Conservation (phyloP, 805 yeast species). For the Blastobotrys muscicola region DNA sequence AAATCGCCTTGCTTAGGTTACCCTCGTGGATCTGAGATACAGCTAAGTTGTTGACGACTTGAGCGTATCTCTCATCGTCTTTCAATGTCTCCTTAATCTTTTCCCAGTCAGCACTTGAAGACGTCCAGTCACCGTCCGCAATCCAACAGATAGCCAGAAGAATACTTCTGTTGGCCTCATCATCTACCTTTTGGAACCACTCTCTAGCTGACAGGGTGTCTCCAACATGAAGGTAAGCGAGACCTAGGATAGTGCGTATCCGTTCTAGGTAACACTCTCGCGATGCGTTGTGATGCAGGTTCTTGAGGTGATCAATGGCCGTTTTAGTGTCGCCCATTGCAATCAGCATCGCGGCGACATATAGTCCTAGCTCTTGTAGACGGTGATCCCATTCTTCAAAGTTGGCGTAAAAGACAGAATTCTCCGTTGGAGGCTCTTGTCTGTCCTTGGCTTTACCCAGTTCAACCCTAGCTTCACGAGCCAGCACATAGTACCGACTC, state of each 20-base stretch:
- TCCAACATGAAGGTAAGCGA: conserved; percentile 21
- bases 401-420: neutral
- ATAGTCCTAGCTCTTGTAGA: conserved; percentile 23
- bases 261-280: conserved; percentile 6
- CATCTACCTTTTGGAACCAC: conserved; percentile 17
- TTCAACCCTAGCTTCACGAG: conserved; percentile 26
- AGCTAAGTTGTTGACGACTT: conserved; percentile 13
- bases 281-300: conserved; percentile 12
- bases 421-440: neutral
- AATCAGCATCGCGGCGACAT: conserved; percentile 25
- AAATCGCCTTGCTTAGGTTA: conserved; percentile 15
- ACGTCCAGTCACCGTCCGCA: conserved; percentile 22
- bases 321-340: conserved; percentile 26
- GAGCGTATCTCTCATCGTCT: neutral
- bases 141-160: conserved; percentile 14
- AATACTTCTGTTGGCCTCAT: neutral
- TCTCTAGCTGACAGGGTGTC: conserved; percentile 24
- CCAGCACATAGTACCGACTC: conserved; percentile 25
- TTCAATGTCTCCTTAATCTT: neutral
- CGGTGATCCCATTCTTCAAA: conserved; percentile 16
- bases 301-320: conserved; percentile 23
- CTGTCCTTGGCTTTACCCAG: conserved; percentile 6
- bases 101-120: conserved; percentile 6
- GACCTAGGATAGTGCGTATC: conserved; percentile 13
- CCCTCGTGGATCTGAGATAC: conserved; percentile 21